Percentiles rank a stretch among this genome's conserved stretches.
phyloP scores from a whole-genome alignment of 805 yeast genomes.

The Blastobotrys chiropterorum region DNA sequence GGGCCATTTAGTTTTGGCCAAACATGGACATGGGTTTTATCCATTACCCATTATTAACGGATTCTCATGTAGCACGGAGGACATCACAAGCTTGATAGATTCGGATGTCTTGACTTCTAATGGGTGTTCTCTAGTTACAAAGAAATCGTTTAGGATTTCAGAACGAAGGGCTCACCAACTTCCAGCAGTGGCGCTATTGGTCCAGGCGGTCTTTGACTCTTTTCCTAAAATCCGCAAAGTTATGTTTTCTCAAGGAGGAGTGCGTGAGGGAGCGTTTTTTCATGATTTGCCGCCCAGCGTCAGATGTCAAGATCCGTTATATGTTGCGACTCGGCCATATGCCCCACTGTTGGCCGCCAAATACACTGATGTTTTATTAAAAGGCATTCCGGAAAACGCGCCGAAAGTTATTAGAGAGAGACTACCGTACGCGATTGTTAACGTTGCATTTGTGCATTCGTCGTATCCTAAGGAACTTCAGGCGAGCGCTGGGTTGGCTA shows the following conservation, averaged over 20 bases:
- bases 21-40: conserved; percentile 40
- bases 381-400: conserved; percentile 54
- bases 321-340: conserved; percentile 64
- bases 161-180: conserved; percentile 59
- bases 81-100: conserved; percentile 38
- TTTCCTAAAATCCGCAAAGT: conserved; percentile 56
- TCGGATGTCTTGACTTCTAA: conserved; percentile 33
- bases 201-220: conserved; percentile 57
- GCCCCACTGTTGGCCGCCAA: conserved; percentile 59
- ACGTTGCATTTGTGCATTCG: conserved; percentile 69
- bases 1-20: conserved; percentile 51
- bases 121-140: conserved; percentile 11
- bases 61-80: conserved; percentile 50
- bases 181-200: conserved; percentile 61
- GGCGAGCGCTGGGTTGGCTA: conserved; percentile 64
- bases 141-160: conserved; percentile 56
- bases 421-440: conserved; percentile 65
- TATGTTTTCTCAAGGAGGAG: conserved; percentile 71
- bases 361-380: conserved; percentile 47
- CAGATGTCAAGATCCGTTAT: conserved; percentile 60
- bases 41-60: conserved; percentile 71
- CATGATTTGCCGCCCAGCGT: conserved; percentile 53
- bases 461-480: conserved; percentile 73
- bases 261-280: conserved; percentile 68
- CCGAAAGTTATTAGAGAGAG: conserved; percentile 54